phyloP scores from a whole-genome alignment of 768 basidiomycete species.

The Amanita thiersii region DNA sequence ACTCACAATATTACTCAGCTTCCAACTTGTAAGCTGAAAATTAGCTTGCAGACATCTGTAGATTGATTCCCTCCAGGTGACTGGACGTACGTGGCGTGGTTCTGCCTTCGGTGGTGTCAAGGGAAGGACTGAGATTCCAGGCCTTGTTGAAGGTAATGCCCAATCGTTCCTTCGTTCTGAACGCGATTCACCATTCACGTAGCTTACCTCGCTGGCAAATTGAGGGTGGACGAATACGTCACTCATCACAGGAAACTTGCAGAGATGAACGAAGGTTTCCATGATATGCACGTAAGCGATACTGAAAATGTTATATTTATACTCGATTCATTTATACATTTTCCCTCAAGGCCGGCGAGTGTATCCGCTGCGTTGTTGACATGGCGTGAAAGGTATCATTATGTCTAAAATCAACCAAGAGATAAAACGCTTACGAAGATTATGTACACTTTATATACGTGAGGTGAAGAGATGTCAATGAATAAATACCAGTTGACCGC shows the following conservation, averaged over 20 bases:
- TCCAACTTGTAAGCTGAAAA: conserved; percentile 38
- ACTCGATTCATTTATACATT: conserved; percentile 3
- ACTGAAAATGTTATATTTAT: background rate
- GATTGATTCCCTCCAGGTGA: conserved; percentile 43
- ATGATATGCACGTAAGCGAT: conserved; percentile 89
- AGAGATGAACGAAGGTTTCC: conserved; percentile 83
- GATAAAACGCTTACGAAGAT: background rate
- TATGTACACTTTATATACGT: background rate
- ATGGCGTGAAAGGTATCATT: conserved; percentile 42
- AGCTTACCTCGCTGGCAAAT: conserved; percentile 77
- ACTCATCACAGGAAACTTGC: conserved; percentile 73
- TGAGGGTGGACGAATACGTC: conserved; percentile 95
- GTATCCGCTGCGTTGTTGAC: conserved; percentile 93
- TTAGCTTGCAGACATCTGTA: conserved; percentile 18
- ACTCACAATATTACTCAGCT: conserved; percentile 21
- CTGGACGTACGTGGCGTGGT: conserved; percentile 92
- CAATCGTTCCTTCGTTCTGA: background rate
- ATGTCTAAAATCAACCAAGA: background rate
- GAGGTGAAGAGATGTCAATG: background rate
- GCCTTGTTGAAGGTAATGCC: conserved; percentile 74
- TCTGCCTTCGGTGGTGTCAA: conserved; percentile 97
- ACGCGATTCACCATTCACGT: conserved; percentile 4
- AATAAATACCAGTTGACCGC: background rate
- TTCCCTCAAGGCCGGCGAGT: conserved; percentile 42
- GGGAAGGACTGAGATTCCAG: conserved; percentile 92